phyloP scores from a whole-genome alignment of 2,329 filamentous ascomycete species.

The Penicillium freii region DNA sequence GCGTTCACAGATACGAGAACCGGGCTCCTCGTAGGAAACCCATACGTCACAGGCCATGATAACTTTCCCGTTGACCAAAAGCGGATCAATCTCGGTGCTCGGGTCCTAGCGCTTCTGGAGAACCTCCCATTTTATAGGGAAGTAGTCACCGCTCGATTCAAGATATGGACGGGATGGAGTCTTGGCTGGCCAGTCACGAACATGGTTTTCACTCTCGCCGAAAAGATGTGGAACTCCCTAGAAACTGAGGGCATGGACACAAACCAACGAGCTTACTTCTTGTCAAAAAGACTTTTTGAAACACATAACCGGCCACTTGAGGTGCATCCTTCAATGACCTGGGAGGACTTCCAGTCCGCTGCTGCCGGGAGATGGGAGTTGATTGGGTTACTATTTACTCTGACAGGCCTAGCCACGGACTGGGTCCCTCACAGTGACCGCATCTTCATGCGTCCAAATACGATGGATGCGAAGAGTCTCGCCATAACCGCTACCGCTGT shows the following conservation, averaged over 20 bases:
- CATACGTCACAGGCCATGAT: neutral
- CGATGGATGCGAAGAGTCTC: conserved; percentile 4
- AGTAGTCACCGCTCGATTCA: conserved; percentile 14
- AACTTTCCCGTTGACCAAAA: conserved; percentile 10
- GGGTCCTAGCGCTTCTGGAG: conserved; percentile 19
- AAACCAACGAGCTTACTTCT: conserved; percentile 8
- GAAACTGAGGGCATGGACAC: conserved; percentile 11
- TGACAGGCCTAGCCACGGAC: conserved; percentile 16
- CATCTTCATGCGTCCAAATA: conserved; percentile 5
- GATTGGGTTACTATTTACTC: conserved; percentile 23
- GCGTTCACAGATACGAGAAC: conserved; percentile 16
- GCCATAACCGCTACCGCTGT: conserved; percentile 21
- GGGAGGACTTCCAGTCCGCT: conserved; percentile 18
- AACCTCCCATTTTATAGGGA: conserved; percentile 23
- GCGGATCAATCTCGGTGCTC: conserved; percentile 25
- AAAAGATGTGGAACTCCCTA: conserved; percentile 18
- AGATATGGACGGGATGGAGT: conserved; percentile 23
- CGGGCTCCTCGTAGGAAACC: neutral
- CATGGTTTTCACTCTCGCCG: conserved; percentile 17
- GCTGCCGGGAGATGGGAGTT: conserved; percentile 25
- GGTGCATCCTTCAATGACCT: conserved; percentile 18
- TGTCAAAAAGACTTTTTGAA: conserved; percentile 24
- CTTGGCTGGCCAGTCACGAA: conserved; percentile 20
- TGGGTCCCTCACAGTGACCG: conserved; percentile 9
- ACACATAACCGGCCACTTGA: conserved; percentile 15